A percentile compares a stretch with the other conserved stretches of the same genome.
phyloP scores from a whole-genome alignment of 305 asterid species.

The Coffea humblotiana region DNA sequence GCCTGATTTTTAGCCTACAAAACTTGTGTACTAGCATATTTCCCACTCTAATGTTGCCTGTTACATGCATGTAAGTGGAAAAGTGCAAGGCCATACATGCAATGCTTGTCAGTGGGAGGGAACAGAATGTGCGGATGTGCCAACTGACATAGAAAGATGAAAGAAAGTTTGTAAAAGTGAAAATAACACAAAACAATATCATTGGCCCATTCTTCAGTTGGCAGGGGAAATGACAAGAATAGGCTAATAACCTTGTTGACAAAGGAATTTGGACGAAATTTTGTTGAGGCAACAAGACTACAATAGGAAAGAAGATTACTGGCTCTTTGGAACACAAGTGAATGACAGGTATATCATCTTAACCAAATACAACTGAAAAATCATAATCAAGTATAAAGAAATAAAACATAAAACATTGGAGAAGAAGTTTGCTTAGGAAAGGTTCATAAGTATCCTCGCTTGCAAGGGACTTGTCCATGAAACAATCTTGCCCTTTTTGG shows the following conservation, averaged over 20 bases:
- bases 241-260: neutral
- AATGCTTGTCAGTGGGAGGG: neutral
- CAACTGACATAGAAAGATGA: neutral
- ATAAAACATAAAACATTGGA: conserved; percentile 15
- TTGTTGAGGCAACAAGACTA: neutral
- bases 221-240: neutral
- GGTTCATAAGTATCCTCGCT: conserved; percentile 83
- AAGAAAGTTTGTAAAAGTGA: neutral
- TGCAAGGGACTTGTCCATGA: conserved; percentile 74
- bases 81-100: neutral
- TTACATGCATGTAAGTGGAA: neutral
- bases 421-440: conserved; percentile 61
- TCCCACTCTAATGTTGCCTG: neutral
- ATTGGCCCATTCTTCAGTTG: neutral
- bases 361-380: no score
- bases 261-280: neutral
- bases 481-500: conserved; percentile 81
- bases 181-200: neutral
- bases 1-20: neutral
- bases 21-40: neutral
- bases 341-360: neutral
- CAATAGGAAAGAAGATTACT: neutral
- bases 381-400: neutral
- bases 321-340: neutral
- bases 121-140: neutral